These are phyloP conservation scores for Botryosphaeria dothidea DNA, from an alignment of 2,329 filamentous ascomycete genomes.

Conservation along the genomic window DNA sequence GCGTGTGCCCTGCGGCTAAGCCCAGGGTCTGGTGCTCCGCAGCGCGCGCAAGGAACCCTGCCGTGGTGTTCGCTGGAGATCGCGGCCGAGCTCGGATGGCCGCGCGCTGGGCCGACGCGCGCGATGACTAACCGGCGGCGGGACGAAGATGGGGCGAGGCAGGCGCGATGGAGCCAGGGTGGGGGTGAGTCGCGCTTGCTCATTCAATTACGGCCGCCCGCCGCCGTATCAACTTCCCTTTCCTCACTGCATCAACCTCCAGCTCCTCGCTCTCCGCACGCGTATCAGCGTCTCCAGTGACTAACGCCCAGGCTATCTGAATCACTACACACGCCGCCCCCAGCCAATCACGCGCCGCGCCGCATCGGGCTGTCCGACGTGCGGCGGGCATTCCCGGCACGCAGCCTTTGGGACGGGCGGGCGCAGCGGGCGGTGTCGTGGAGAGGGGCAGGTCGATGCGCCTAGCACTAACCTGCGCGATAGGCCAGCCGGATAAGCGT, in stretches of 20 bases:
- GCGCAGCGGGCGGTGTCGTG: neutral
- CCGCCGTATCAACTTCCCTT: neutral
- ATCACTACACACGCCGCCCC: neutral
- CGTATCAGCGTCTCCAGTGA: neutral
- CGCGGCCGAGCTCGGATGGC: slow-evolving; percentile 2
- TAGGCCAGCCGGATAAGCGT: slow-evolving; percentile 5
- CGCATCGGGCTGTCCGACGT: slow-evolving; percentile 3
- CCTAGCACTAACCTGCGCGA: neutral
- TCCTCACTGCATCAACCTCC: neutral
- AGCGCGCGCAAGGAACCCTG: neutral
- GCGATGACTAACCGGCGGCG: slow-evolving; percentile 3
- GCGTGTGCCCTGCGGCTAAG: neutral
- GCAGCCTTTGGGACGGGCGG: neutral
- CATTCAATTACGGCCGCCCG: neutral
- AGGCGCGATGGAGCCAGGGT: neutral
- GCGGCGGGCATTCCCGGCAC: neutral
- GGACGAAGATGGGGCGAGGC: neutral
- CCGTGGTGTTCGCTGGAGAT: neutral
- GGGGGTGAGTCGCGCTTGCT: neutral
- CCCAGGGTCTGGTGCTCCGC: neutral
- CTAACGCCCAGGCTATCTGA: neutral
- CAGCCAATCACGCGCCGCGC: neutral
- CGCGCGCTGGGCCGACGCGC: neutral
- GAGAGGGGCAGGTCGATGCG: neutral
- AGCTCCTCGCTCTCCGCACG: neutral